Conservation (phyloP, 345 rosid genomes). For the Kernera saxatilis region DNA sequence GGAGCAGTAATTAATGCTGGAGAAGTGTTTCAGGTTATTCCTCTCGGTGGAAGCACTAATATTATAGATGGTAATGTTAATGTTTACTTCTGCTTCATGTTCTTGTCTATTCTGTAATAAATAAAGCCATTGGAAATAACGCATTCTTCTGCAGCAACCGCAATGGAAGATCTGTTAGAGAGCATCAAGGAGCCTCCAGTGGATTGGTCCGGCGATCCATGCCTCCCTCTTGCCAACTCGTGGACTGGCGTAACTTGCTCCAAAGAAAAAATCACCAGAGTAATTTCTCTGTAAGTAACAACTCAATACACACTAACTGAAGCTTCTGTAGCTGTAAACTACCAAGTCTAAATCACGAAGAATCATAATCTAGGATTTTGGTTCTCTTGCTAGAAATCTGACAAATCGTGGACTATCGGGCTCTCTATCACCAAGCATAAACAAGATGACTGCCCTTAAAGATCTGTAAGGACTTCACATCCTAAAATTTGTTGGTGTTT, state of each 20-base stretch:
- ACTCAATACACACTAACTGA: constrained; percentile 1
- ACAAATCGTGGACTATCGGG: constrained; percentile 59
- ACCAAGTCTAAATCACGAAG: not conserved
- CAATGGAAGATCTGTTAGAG: constrained; percentile 58
- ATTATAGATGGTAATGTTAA: constrained; percentile 55
- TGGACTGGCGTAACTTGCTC: constrained; percentile 92
- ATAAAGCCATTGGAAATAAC: constrained; percentile 8
- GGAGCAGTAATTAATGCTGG: constrained; percentile 78
- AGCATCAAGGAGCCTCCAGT: constrained; percentile 52
- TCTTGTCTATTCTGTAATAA: not conserved
- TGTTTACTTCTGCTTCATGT: not conserved
- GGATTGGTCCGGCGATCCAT: constrained; percentile 93
- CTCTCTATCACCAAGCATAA: constrained; percentile 42
- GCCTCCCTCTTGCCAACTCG: constrained; percentile 67
- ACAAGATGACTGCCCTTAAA: constrained; percentile 53
- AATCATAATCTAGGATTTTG: constrained; percentile 15
- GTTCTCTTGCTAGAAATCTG: constrained; percentile 48
- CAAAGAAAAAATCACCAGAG: constrained; percentile 42
- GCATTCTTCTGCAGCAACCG: constrained; percentile 36
- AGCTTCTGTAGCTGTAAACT: not conserved
- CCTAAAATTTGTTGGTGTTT: not conserved
- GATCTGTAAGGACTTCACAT: constrained; percentile 49
- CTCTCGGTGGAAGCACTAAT: constrained; percentile 57
- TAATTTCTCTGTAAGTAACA: constrained; percentile 57
- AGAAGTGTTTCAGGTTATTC: constrained; percentile 70